Percentiles rank a stretch among this genome's conserved stretches.
These are phyloP conservation scores for Aegilops umbellulata DNA, from an alignment of 176 grass and related monocot genomes.

Conservation along the genomic window DNA sequence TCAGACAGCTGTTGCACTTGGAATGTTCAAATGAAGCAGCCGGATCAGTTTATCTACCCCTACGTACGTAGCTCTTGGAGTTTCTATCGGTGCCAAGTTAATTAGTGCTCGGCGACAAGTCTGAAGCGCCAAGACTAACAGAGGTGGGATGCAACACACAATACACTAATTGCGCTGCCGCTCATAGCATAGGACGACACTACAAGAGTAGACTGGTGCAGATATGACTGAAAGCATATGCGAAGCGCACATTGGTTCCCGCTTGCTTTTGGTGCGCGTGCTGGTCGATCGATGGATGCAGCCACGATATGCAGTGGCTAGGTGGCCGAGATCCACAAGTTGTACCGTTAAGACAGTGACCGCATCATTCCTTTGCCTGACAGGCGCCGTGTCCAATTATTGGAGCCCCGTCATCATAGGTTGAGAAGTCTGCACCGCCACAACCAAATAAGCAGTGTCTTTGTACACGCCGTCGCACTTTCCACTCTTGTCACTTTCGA, in stretches of 20 bases:
- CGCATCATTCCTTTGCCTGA: not conserved
- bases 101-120: not conserved
- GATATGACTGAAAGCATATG: not conserved
- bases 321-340: constrained; percentile 8
- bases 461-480: not conserved
- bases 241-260: not conserved
- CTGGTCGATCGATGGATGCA: not conserved
- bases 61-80: not conserved
- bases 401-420: not conserved
- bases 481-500: not conserved
- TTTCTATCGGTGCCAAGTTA: not conserved
- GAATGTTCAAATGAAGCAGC: not conserved
- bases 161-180: too few relatives aligned
- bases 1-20: not conserved
- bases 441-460: not conserved
- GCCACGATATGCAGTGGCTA: too few relatives aligned
- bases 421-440: not conserved
- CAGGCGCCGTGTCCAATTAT: constrained; percentile 10
- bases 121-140: not conserved
- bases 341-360: not conserved
- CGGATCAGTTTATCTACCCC: not conserved
- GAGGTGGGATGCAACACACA: too few relatives aligned
- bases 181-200: not conserved
- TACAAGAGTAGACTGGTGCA: not conserved
- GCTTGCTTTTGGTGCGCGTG: not conserved